phyloP scores from a whole-genome alignment of 2,329 filamentous ascomycete species.

The Apiospora phragmitis region DNA sequence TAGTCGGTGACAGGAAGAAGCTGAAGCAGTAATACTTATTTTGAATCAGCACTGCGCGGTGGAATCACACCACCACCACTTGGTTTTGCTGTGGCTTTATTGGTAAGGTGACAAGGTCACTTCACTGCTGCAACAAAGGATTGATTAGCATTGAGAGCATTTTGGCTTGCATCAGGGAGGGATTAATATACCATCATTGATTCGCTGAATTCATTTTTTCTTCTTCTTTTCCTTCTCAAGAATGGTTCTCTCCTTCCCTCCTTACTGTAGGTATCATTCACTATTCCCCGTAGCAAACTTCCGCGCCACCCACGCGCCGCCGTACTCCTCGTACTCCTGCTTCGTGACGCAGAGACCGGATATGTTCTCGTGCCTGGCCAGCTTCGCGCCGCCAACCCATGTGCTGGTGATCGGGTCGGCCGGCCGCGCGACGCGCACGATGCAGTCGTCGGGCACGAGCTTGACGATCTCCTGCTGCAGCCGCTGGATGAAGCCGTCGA shows the following conservation, averaged over 20 bases:
- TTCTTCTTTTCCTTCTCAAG: neutral
- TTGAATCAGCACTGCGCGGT: neutral
- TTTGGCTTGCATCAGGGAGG: neutral
- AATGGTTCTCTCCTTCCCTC: neutral
- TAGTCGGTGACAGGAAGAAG: neutral
- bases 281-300: conserved; percentile 59
- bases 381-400: conserved; percentile 80
- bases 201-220: neutral
- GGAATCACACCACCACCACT: no score
- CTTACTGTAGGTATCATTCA: neutral
- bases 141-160: neutral
- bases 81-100: neutral
- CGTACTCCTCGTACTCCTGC: conserved; percentile 87
- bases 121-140: neutral
- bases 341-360: conserved; percentile 77
- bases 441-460: conserved; percentile 73
- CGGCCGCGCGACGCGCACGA: conserved; percentile 71
- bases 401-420: conserved; percentile 75
- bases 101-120: neutral
- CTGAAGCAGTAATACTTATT: neutral
- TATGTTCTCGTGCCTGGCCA: conserved; percentile 64
- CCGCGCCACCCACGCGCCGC: conserved; percentile 70
- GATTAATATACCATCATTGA: neutral
- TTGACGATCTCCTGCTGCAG: conserved; percentile 74
- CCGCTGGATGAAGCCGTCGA: conserved; percentile 80